Conservation (phyloP, 306 rosid species). For the Medicago ruthenica region DNA sequence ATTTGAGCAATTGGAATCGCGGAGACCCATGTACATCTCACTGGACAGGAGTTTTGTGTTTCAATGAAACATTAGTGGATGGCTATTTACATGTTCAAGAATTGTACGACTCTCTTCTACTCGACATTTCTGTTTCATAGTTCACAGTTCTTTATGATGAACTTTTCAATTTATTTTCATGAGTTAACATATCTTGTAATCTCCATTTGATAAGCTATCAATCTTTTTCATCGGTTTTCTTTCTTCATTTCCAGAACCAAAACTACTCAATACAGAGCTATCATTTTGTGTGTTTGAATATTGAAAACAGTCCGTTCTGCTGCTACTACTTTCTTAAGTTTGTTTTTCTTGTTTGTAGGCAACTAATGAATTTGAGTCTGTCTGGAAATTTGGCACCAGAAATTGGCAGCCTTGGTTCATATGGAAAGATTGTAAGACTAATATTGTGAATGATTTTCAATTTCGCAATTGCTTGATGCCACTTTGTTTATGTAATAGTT, state of each 20-base stretch:
- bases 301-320: no score
- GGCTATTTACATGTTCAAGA: constrained; percentile 76
- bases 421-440: constrained; percentile 75
- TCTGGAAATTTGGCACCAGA: constrained; percentile 80
- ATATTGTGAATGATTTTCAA: constrained; percentile 10
- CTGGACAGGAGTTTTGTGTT: constrained; percentile 88
- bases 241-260: not conserved
- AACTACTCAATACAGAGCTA: constrained; percentile 18
- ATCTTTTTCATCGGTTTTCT: not conserved
- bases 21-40: constrained; percentile 82
- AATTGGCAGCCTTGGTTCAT: constrained; percentile 60
- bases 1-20: constrained; percentile 74
- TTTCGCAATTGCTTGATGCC: constrained; percentile 21
- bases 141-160: constrained; percentile 2
- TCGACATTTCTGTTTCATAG: constrained; percentile 28
- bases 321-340: constrained; percentile 17
- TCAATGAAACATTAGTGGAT: constrained; percentile 55
- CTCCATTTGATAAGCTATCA: constrained; percentile 25
- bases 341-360: constrained; percentile 66
- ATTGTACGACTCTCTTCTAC: constrained; percentile 62
- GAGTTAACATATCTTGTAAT: constrained; percentile 20
- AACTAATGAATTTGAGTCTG: constrained; percentile 63
- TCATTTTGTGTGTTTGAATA: constrained; percentile 26
- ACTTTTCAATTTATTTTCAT: constrained; percentile 5
- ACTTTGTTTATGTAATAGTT: constrained; percentile 10